Evolutionary conservation across 768 basidiomycete species (phyloP), one percentile per base, ranked within the genome.

Genomic region (Suillus ampliporus): DNA sequence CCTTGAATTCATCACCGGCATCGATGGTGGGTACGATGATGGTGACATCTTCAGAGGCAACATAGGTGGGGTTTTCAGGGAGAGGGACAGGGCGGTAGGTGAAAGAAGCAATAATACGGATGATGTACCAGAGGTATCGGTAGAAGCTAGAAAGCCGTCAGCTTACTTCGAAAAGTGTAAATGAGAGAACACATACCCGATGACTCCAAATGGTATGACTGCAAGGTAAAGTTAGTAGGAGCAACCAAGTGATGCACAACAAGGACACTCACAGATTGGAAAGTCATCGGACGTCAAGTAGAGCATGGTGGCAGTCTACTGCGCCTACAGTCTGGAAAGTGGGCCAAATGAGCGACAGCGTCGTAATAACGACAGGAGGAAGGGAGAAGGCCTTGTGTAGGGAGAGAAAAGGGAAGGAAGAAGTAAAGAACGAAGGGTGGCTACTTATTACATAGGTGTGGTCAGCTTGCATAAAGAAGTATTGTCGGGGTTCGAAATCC

Each of bases 1-100:
- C 91, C 80, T 94, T 93, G 82, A 96, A 95, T 76, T 95, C 94
- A 76, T 95, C 94, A 56, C 95, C 95, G 3, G 95, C 94, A 74
- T 97, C 95, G 71, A 97, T 96, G 64, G 94, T 97, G 43, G 95
- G 95, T 3, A 97, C 95, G 64, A 97, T 94, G 73, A 97, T 96
- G 46, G 95, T 97, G 67, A 97, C 95, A 80, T 97, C 95, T 73
- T 97, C 95, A 1, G 86, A 83, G 57, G 94, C 91, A 70, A 92
- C 80, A 74, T 96, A 97, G 23, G 94, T 96, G 1, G 95, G 94
- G 73, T 94, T 90, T 79, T 91, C 87, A 57, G 95, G 95, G 15
- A 95, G 79, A 1, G 94, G 94, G 51, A 97, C 87, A n/a, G 94
- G 94, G 63, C 88, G 85, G 80, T 96, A 96, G 47, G 89, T 86